A percentile compares a stretch with the other conserved stretches of the same genome.
Evolutionary conservation across 1,139 yeast species (phyloP).

Genomic region (Debaryomyces singareniensis): DNA sequence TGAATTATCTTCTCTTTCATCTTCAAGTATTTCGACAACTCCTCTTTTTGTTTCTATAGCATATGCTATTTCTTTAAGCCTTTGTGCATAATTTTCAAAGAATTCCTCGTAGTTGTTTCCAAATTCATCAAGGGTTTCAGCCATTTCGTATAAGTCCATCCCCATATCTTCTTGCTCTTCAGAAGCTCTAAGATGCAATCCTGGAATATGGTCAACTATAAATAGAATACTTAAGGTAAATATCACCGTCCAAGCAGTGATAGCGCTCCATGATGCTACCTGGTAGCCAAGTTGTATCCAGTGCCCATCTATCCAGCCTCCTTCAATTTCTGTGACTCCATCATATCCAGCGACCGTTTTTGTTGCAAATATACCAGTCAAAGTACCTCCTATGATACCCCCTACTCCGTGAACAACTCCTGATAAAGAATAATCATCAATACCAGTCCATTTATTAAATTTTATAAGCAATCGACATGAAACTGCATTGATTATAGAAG

Average conservation of each 20-base stretch:
- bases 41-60: constrained; percentile 8
- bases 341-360: constrained; percentile 55
- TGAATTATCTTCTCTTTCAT: constrained; percentile 3
- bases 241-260: constrained; percentile 34
- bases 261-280: constrained; percentile 36
- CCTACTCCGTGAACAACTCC: constrained; percentile 55
- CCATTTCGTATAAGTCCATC: constrained; percentile 35
- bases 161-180: constrained; percentile 44
- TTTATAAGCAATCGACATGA: constrained; percentile 32
- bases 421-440: constrained; percentile 43
- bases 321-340: constrained; percentile 38
- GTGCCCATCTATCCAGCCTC: constrained; percentile 48
- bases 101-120: constrained; percentile 19
- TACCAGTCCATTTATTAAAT: constrained; percentile 33
- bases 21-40: constrained; percentile 13
- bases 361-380: constrained; percentile 83
- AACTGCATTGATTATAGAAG: constrained; percentile 34
- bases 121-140: constrained; percentile 23
- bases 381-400: constrained; percentile 67
- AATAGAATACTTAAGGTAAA: constrained; percentile 35
- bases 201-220: constrained; percentile 42
- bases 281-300: constrained; percentile 47
- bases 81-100: constrained; percentile 10
- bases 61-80: constrained; percentile 12
- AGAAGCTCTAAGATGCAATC: constrained; percentile 31